Evolutionary conservation across 768 basidiomycete genomes (phyloP).

Genomic region (Boletus sp.): DNA sequence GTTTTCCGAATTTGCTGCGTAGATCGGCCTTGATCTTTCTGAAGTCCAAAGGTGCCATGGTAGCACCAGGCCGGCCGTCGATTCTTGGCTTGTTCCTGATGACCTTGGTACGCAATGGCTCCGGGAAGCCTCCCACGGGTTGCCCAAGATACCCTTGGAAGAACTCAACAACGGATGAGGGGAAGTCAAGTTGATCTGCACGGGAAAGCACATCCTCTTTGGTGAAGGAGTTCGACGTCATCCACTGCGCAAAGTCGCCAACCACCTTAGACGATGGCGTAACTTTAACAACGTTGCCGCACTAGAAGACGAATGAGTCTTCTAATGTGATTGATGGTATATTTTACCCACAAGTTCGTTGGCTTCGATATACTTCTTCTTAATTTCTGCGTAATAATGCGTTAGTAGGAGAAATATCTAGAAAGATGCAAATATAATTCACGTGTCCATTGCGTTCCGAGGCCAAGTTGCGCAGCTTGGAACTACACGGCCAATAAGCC

Average conservation of each 20-base stretch:
- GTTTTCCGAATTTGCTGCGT: constrained; percentile 91
- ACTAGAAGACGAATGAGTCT: constrained; percentile 44
- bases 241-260: constrained; percentile 99
- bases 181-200: constrained; percentile 94
- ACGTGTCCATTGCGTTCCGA: constrained; percentile 96
- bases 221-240: constrained; percentile 91
- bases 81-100: constrained; percentile 94
- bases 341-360: constrained; percentile 77
- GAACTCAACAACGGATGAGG: constrained; percentile 95
- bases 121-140: constrained; percentile 98
- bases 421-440: constrained; percentile 16
- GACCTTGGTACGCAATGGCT: constrained; percentile 86
- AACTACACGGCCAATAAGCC: constrained; percentile 54
- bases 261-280: constrained; percentile 99
- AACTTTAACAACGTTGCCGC: constrained; percentile 98
- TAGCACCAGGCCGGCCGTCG: constrained; percentile 88
- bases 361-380: constrained; percentile 98
- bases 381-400: constrained; percentile 62
- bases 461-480: constrained; percentile 96
- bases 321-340: background rate
- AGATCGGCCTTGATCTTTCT: constrained; percentile 94
- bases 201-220: constrained; percentile 84
- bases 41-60: constrained; percentile 88
- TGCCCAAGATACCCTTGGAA: constrained; percentile 99
- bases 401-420: constrained; percentile 11